Conservation (phyloP, 805 yeast genomes). For the Starmerella khaoyaiensis region DNA sequence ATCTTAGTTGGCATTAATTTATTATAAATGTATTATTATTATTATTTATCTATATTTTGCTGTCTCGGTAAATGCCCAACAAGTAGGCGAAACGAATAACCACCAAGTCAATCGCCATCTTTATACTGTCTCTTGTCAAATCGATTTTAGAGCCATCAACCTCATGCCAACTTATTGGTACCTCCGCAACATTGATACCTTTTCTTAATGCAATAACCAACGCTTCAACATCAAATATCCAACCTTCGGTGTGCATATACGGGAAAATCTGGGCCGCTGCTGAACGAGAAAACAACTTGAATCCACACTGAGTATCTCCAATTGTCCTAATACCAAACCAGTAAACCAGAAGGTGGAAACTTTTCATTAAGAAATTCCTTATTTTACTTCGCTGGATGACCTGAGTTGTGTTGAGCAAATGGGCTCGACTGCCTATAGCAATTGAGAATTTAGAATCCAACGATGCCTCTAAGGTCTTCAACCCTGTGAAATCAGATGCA, state of each 20-base stretch:
- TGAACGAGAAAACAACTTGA: slow-evolving; percentile 70
- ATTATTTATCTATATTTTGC: background rate
- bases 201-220: slow-evolving; percentile 68
- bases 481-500: slow-evolving; percentile 70
- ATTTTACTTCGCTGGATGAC: slow-evolving; percentile 86
- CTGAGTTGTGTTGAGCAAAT: slow-evolving; percentile 90
- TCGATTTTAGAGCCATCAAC: slow-evolving; percentile 91
- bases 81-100: slow-evolving; percentile 81
- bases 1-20: background rate
- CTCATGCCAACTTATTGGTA: slow-evolving; percentile 93
- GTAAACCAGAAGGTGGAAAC: slow-evolving; percentile 72
- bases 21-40: background rate
- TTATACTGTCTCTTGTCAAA: slow-evolving; percentile 75
- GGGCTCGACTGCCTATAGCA: slow-evolving; percentile 90
- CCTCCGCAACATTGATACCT: slow-evolving; percentile 52
- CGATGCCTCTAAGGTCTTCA: slow-evolving; percentile 34
- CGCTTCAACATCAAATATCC: slow-evolving; percentile 96
- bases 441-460: slow-evolving; percentile 36
- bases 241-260: slow-evolving; percentile 87
- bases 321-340: slow-evolving; percentile 79
- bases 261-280: slow-evolving; percentile 65
- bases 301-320: slow-evolving; percentile 95
- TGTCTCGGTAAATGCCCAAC: slow-evolving; percentile 52
- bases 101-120: slow-evolving; percentile 88
- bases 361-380: slow-evolving; percentile 85